These are phyloP conservation scores for Westerdykella sp. DNA, from an alignment of 2,329 filamentous ascomycete genomes.

Conservation along the genomic window DNA sequence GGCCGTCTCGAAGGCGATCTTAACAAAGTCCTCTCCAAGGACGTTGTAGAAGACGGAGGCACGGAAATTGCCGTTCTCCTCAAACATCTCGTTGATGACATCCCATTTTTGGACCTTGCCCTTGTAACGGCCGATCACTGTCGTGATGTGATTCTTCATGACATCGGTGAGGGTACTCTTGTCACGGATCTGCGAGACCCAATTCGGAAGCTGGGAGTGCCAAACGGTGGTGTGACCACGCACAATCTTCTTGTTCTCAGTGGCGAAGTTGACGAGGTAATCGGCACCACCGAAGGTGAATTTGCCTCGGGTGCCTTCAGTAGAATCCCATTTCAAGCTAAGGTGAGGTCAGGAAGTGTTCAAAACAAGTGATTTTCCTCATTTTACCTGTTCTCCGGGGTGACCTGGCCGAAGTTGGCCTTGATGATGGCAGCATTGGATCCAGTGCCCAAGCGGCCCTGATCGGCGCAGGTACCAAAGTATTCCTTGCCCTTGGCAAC, in stretches of 20 bases:
- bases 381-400: slow-evolving; percentile 52
- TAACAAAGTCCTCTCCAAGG: slow-evolving; percentile 63
- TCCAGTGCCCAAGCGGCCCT: slow-evolving; percentile 45
- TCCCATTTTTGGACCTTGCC: slow-evolving; percentile 59
- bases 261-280: slow-evolving; percentile 55
- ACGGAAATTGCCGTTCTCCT: slow-evolving; percentile 55
- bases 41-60: slow-evolving; percentile 59
- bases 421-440: slow-evolving; percentile 54
- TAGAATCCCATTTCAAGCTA: slow-evolving; percentile 62
- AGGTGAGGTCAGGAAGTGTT: slow-evolving; percentile 1
- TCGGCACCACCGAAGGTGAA: slow-evolving; percentile 56
- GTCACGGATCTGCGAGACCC: slow-evolving; percentile 54
- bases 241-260: slow-evolving; percentile 50
- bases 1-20: slow-evolving; percentile 64
- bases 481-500: slow-evolving; percentile 61
- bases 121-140: slow-evolving; percentile 54
- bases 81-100: slow-evolving; percentile 58
- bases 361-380: not conserved
- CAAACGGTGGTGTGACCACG: slow-evolving; percentile 62
- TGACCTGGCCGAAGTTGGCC: slow-evolving; percentile 58
- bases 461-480: slow-evolving; percentile 54
- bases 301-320: slow-evolving; percentile 42
- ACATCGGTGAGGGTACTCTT: slow-evolving; percentile 48
- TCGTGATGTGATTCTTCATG: slow-evolving; percentile 55
- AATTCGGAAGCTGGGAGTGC: slow-evolving; percentile 49